Evolutionary conservation across 805 yeast species (phyloP), one percentile per base, ranked within the genome.

Genomic region (Debaryomyces castellii): DNA sequence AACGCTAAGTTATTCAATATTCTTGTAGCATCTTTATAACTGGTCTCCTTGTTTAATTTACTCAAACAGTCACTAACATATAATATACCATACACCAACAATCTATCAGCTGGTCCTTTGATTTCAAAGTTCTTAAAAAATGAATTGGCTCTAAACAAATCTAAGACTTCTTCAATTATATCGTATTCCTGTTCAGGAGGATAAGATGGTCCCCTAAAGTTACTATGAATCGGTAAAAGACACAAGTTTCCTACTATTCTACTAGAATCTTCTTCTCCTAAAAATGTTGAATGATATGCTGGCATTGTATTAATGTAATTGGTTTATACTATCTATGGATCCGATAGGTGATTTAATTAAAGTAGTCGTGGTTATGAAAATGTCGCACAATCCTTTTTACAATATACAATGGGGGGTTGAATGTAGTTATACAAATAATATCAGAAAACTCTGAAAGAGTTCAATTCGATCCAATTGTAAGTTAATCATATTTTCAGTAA

Each of bases 101-200:
- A 79, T 54, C 99, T 78, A 64, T 94, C 99, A 3, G 97, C 86
- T 18, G 96, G 87, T 10, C 97, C 96, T 65, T 89, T 89, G 71
- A 94, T 91, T 70, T 94, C 99, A 64, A 94, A 94, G 74, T 94
- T 94, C 64, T 88, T 87, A 80, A 94, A 94, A 69, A 94, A 92
- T 10, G 97, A 87, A 67, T 94, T 94, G 57, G 97, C 97, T 54
- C 99, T 78, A 69, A 94, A 94, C 45, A 94, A 76, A 66, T 94
- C 98, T 44, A 94, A 70, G 22, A 83, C 78, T 65, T 94, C 99
- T 64, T 94, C 99, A 46, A 88, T 78, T 46, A 94, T 87, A 68
- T 94, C 99, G 63, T 91, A 92, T 37, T 71, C 77, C 46, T 81
- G 80, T 14, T 79, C 74, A 5, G 95, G 92, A 3, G 76, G 74